Percentiles rank a stretch among this genome's conserved stretches.
These are phyloP conservation scores for Termitomyces eurrhizus DNA, from an alignment of 768 basidiomycete genomes.

Conservation along the genomic window DNA sequence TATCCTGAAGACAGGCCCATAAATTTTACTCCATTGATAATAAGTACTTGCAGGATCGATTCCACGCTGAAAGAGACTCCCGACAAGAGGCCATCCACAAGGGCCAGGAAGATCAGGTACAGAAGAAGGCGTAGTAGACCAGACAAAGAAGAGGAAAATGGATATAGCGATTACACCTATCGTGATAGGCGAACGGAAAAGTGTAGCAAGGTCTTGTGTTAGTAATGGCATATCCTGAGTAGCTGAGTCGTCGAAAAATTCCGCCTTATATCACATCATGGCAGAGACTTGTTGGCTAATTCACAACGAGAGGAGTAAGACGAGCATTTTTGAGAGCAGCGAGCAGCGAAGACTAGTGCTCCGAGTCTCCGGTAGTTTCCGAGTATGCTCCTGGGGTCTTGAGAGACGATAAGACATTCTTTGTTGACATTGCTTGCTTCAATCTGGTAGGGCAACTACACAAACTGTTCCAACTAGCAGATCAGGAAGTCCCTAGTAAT, in stretches of 20 bases:
- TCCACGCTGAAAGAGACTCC: conserved; percentile 16
- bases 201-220: not conserved
- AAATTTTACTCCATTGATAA: conserved; percentile 15
- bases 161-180: not conserved
- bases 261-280: conserved; percentile 1
- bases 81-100: conserved; percentile 15
- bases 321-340: conserved; percentile 1
- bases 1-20: conserved; percentile 17
- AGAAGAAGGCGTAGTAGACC: conserved; percentile 7
- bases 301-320: not conserved
- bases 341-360: not conserved
- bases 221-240: not conserved
- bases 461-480: too few species aligned
- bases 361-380: too few species aligned
- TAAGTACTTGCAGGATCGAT: conserved; percentile 15
- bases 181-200: not conserved
- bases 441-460: too few species aligned
- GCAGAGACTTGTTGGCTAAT: not conserved
- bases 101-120: conserved; percentile 16
- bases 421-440: too few species aligned
- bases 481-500: too few species aligned
- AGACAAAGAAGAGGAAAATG: conserved; percentile 1
- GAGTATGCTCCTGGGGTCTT: too few species aligned
- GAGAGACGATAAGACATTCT: too few species aligned
- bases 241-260: not conserved